A percentile compares a stretch with the other conserved stretches of the same genome.
phyloP scores from a whole-genome alignment of 495 filamentous ascomycete genomes.

The Venustampulla echinocandica region DNA sequence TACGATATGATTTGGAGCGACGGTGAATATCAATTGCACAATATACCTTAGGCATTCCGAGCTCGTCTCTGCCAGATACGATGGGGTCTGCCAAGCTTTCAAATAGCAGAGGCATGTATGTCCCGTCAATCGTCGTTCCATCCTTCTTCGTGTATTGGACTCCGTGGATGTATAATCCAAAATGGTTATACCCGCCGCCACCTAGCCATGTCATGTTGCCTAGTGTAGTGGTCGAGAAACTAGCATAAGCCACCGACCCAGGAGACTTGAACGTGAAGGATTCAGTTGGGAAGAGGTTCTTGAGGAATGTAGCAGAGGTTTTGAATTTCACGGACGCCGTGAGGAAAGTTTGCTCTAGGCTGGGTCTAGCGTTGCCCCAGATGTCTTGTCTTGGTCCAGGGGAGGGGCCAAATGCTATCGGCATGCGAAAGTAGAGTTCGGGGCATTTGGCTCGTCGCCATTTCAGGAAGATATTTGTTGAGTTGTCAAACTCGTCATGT shows the following conservation, averaged over 20 bases:
- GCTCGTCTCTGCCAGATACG: slow-evolving; percentile 44
- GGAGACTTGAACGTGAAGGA: slow-evolving; percentile 37
- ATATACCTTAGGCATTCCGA: slow-evolving; percentile 50
- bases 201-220: slow-evolving; percentile 47
- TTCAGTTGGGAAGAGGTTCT: slow-evolving; percentile 42
- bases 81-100: slow-evolving; percentile 46
- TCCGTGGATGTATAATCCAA: slow-evolving; percentile 50
- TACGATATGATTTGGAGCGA: background rate
- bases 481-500: slow-evolving; percentile 51
- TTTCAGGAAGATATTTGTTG: slow-evolving; percentile 39
- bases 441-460: slow-evolving; percentile 30
- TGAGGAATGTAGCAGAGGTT: slow-evolving; percentile 47
- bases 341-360: slow-evolving; percentile 31
- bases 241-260: slow-evolving; percentile 42
- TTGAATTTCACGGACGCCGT: slow-evolving; percentile 49
- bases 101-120: slow-evolving; percentile 47
- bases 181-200: slow-evolving; percentile 44
- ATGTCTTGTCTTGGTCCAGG: slow-evolving; percentile 42
- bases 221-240: slow-evolving; percentile 39
- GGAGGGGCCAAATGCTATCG: slow-evolving; percentile 48
- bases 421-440: slow-evolving; percentile 36
- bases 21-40: slow-evolving; percentile 37
- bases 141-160: slow-evolving; percentile 46
- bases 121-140: slow-evolving; percentile 37
- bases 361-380: slow-evolving; percentile 18